Evolutionary conservation across 2,329 filamentous ascomycete genomes (phyloP).

Genomic region (Aureobasidium namibiae): DNA sequence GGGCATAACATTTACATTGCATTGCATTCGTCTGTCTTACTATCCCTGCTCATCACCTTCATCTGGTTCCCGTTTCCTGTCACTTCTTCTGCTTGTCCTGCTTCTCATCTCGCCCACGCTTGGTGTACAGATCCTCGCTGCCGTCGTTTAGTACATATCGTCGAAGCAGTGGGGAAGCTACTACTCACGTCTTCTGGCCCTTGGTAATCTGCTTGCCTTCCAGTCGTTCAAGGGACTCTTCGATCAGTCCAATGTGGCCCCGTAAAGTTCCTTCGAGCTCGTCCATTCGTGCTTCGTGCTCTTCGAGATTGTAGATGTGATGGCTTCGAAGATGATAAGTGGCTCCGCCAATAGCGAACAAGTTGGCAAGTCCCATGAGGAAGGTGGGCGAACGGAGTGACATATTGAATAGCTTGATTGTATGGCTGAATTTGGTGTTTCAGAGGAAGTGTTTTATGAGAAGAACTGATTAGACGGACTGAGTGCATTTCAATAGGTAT

Average conservation of each 20-base stretch:
- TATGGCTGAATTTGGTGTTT: background rate
- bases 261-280: slow-evolving; percentile 40
- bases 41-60: background rate
- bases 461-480: too few relatives aligned
- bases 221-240: slow-evolving; percentile 38
- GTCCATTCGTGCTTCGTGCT: slow-evolving; percentile 41
- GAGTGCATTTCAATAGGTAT: background rate
- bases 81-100: slow-evolving; percentile 9
- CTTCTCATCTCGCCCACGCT: slow-evolving; percentile 22
- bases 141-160: background rate
- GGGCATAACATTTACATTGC: background rate
- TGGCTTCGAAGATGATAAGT: slow-evolving; percentile 19
- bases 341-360: slow-evolving; percentile 16
- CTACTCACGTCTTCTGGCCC: slow-evolving; percentile 30
- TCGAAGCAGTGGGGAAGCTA: background rate
- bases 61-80: background rate
- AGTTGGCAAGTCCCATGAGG: slow-evolving; percentile 16
- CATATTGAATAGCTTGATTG: background rate
- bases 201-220: slow-evolving; percentile 31
- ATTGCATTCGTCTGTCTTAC: background rate
- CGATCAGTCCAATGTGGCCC: slow-evolving; percentile 41
- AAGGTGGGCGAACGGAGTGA: slow-evolving; percentile 15
- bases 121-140: slow-evolving; percentile 23
- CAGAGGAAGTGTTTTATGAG: background rate
- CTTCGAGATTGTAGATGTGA: slow-evolving; percentile 37